Percentiles rank a stretch among this genome's conserved stretches.
These are phyloP conservation scores for Zygoascus meyerae DNA, from an alignment of 1,139 yeast genomes.

Conservation along the genomic window DNA sequence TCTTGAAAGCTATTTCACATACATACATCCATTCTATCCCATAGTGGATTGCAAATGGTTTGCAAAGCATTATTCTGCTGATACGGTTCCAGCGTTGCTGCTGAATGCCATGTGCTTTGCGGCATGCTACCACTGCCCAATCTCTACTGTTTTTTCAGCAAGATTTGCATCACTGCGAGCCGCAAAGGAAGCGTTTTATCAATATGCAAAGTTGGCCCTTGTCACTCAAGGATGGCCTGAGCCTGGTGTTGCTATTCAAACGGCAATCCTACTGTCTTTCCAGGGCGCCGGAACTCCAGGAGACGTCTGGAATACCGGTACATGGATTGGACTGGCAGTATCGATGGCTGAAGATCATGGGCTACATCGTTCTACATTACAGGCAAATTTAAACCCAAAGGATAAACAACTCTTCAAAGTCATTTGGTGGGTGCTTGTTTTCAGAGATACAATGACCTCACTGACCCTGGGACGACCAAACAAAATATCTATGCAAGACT, in stretches of 20 bases:
- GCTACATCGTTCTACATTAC: slow-evolving; percentile 15
- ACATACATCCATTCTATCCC: slow-evolving; percentile 18
- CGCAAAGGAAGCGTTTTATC: slow-evolving; percentile 15
- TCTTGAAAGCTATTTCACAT: slow-evolving; percentile 11
- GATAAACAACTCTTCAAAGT: slow-evolving; percentile 15
- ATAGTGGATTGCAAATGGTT: slow-evolving; percentile 17
- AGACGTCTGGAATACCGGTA: slow-evolving; percentile 15
- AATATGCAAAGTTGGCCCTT: slow-evolving; percentile 13
- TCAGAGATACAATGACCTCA: slow-evolving; percentile 16
- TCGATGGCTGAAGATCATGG: slow-evolving; percentile 17
- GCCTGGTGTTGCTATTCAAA: slow-evolving; percentile 13
- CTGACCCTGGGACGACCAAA: slow-evolving; percentile 18
- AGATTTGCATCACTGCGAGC: slow-evolving; percentile 11
- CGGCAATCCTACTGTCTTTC: slow-evolving; percentile 15
- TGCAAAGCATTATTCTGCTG: slow-evolving; percentile 9
- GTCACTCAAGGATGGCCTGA: slow-evolving; percentile 13
- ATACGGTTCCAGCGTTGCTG: slow-evolving; percentile 12
- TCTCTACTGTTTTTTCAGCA: slow-evolving; percentile 13
- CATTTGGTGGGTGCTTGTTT: slow-evolving; percentile 17
- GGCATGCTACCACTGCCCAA: slow-evolving; percentile 17
- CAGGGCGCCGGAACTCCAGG: slow-evolving; percentile 16
- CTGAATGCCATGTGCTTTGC: slow-evolving; percentile 17
- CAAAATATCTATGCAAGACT: slow-evolving; percentile 12
- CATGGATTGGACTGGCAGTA: slow-evolving; percentile 16
- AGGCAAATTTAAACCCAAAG: slow-evolving; percentile 10